A percentile compares a stretch with the other conserved stretches of the same genome.
Conservation (phyloP, 1,284 basidiomycete species). For the Ceratobasidium sp. region DNA sequence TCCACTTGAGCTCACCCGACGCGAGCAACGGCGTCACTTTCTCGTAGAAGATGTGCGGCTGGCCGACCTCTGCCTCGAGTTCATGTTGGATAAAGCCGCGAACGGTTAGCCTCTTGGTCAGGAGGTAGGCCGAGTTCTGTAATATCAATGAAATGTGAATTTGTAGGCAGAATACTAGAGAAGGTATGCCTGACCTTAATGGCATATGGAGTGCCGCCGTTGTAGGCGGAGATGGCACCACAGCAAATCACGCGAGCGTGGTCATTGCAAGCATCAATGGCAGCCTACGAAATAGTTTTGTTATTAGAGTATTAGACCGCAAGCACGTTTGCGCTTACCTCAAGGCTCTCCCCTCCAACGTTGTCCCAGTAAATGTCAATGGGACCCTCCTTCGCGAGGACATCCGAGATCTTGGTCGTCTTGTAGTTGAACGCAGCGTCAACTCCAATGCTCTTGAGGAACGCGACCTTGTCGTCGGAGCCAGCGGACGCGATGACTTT, state of each 20-base stretch:
- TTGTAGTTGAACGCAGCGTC: conserved; percentile 86
- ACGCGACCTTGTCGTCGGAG: conserved; percentile 75
- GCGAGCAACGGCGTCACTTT: conserved; percentile 67
- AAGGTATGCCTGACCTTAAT: conserved; percentile 42
- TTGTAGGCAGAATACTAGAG: neutral
- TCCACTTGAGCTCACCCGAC: conserved; percentile 71
- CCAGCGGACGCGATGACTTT: conserved; percentile 83
- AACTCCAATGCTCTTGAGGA: conserved; percentile 72
- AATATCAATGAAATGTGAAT: neutral
- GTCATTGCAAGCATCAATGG: neutral
- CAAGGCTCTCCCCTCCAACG: conserved; percentile 56
- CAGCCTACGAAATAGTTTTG: conserved; percentile 6
- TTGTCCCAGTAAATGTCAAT: conserved; percentile 69
- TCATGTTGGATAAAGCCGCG: conserved; percentile 71
- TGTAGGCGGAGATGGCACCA: conserved; percentile 50
- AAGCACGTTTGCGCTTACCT: neutral
- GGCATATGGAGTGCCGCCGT: conserved; percentile 44
- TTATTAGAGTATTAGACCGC: neutral
- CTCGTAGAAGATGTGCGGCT: conserved; percentile 63
- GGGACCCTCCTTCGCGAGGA: conserved; percentile 70
- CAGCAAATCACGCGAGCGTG: conserved; percentile 4
- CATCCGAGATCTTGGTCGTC: conserved; percentile 64
- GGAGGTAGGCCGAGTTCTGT: conserved; percentile 49
- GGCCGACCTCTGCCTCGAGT: conserved; percentile 56
- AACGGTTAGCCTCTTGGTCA: conserved; percentile 65